A percentile compares a stretch with the other conserved stretches of the same genome.
Conservation (phyloP, 441 rosid species). For the Gossypium lobatum region DNA sequence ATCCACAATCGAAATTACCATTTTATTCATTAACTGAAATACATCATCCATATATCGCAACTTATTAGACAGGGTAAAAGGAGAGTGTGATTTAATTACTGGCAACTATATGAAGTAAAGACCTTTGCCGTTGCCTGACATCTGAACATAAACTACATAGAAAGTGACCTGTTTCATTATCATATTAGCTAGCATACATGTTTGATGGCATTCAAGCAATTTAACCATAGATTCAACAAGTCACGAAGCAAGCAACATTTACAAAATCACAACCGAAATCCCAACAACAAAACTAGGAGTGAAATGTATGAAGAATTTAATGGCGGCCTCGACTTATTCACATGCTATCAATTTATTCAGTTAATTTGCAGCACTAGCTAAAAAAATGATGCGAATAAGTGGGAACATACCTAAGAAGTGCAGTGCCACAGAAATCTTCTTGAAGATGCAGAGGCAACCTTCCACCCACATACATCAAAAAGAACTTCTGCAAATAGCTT, state of each 20-base stretch:
- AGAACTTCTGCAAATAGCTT: slow-evolving; percentile 83
- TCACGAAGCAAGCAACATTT: neutral
- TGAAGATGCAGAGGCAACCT: slow-evolving; percentile 80
- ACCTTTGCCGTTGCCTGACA: neutral
- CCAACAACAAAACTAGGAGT: neutral
- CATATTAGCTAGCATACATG: neutral
- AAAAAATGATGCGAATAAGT: neutral
- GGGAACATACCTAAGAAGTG: slow-evolving; percentile 57
- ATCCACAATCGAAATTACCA: neutral
- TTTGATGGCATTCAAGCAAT: neutral
- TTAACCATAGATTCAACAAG: neutral
- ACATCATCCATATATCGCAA: neutral
- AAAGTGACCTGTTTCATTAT: neutral
- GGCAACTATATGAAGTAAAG: neutral
- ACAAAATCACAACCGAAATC: neutral
- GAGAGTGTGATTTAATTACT: no score
- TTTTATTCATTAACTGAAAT: neutral
- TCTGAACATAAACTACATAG: neutral
- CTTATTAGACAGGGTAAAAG: neutral
- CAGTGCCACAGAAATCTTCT: slow-evolving; percentile 95
- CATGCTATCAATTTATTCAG: neutral
- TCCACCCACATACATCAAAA: slow-evolving; percentile 71
- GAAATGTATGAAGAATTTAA: neutral
- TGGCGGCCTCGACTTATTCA: neutral
- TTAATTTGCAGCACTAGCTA: neutral